Base-by-base conservation (phyloP, 257 asterid species). In the Galeopsis tetrahit region DNA sequence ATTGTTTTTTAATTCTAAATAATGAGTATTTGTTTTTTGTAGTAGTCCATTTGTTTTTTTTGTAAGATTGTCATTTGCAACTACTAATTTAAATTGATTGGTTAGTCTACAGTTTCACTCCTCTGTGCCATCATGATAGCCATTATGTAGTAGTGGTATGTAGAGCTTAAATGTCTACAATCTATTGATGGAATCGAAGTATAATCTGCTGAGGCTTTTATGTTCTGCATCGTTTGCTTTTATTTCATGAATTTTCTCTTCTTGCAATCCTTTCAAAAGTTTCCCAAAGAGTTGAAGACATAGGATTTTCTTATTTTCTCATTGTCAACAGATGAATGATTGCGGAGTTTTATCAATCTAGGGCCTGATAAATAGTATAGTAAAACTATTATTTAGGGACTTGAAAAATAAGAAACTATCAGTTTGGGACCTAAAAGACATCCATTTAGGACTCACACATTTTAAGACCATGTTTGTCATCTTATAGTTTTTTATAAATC, bases 41-140 rank as follows among this genome's bases (percentile, higher is more conserved):
- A 43, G 36, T 39, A 36, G 39, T 44, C 13, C 49, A 7, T n/a
- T 43, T 21, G 28, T 21, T 40, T 55, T 21, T 40, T 28, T 42
- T 44, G 5, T 13, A 3, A 38, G 31, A 69, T 7, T 31, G 21
- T 21, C 2, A 52, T 40, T 0, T 40, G 46, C 46, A 1, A 40
- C 11, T 38, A 38, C 64, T 53, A 17, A 64, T 48, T 13, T 63
- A 31, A 63, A 38, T 15, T 48, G 36, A 33, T n/a, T 33, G 32
- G 49, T 10, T 63, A 61, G 69, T 15, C 49, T 10, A 15, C 42
- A 28, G 39, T 72, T 72, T 11, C 21, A 28, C 63, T 40, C 34
- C n/a, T 70, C 68, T 31, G 9, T 58, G 56, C 60, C 44, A 33
- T 43, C 28, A 43, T 44, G 33, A 11, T 10, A 8, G 15, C 51